Base-by-base conservation (phyloP, 768 basidiomycete species). In the Rhodotorula graminis region DNA sequence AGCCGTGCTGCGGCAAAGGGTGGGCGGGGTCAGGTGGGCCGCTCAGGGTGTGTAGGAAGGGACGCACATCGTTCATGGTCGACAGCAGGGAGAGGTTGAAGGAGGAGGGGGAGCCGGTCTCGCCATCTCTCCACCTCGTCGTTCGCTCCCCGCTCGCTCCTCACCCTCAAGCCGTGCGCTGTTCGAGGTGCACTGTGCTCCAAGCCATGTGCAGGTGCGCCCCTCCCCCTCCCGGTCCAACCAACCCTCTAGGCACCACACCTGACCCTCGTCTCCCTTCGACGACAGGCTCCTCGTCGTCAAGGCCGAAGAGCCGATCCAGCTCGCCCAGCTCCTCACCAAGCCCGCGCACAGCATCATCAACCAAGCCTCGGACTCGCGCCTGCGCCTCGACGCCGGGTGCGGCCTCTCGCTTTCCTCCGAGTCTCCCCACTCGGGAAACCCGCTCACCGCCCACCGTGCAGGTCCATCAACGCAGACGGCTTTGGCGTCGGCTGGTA, bases 401-500 rank as follows among this genome's bases (percentile, higher is more conserved):
- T 70, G 1, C 50, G 65, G 76, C 76, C 23, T 73, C 25, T 25
- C 46, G 27, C 68, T 49, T 70, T 72, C 44, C 75, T 78, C n/a
- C 25, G 10, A 78, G 78, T 10, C 78, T 80, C 77, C 79, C 77
- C 69, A 79, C 61, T 73, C 75, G 61, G 37, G 37, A 14, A 33
- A 33, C 44, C n/a, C 47, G 4, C 63, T 37, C 19, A 61, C 61
- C 47, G 23, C n/a, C 40, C n/a, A 46, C 12, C 7, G 53, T 27
- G 3, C 63, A 74, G 69, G 0, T 67, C 69, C 0, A 68, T 76
- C 61, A 76, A 76, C 61, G 75, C 75, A 15, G 94, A 97, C 80
- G 95, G 95, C 0, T 98, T 98, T 80, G 95, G 95, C 42, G 92
- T 98, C 27, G 95, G 93, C 10, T 97, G 95, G 95, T 70, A 67